Conservation (phyloP, 2,329 filamentous ascomycete genomes). For the Dichotomopilus funicola region DNA sequence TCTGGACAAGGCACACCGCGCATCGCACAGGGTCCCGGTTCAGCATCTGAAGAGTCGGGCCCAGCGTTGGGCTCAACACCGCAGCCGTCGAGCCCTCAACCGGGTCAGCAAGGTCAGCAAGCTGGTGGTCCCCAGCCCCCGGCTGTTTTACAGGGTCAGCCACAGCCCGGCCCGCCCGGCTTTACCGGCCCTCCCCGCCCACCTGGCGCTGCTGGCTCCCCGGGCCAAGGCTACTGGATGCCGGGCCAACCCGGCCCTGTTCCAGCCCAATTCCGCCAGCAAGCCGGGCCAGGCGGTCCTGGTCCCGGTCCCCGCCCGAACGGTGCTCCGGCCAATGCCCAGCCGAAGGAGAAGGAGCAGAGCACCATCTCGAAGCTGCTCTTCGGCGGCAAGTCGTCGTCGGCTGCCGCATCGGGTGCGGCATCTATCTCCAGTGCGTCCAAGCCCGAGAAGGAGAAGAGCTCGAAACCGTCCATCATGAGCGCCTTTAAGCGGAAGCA, state of each 20-base stretch:
- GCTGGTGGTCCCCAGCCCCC: too few relatives aligned
- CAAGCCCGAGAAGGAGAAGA: conserved; percentile 22
- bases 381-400: conserved; percentile 18
- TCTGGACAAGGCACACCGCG: conserved; percentile 1
- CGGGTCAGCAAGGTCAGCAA: not conserved
- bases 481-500: conserved; percentile 22
- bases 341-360: conserved; percentile 22
- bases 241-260: conserved; percentile 8
- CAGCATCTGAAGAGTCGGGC: conserved; percentile 5
- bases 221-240: conserved; percentile 12
- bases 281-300: conserved; percentile 5
- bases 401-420: not conserved
- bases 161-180: conserved; percentile 5
- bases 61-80: not conserved
- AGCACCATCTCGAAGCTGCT: conserved; percentile 25
- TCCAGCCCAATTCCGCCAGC: conserved; percentile 6
- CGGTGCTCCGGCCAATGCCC: conserved; percentile 7
- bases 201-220: conserved; percentile 6
- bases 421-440: not conserved
- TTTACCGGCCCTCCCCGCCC: not conserved
- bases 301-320: conserved; percentile 3
- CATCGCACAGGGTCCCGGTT: conserved; percentile 1
- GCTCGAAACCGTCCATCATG: conserved; percentile 20
- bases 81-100: conserved; percentile 12
- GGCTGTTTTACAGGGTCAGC: too few relatives aligned